Conservation (phyloP, 2,329 filamentous ascomycete genomes). For the Arthroderma sp. region DNA sequence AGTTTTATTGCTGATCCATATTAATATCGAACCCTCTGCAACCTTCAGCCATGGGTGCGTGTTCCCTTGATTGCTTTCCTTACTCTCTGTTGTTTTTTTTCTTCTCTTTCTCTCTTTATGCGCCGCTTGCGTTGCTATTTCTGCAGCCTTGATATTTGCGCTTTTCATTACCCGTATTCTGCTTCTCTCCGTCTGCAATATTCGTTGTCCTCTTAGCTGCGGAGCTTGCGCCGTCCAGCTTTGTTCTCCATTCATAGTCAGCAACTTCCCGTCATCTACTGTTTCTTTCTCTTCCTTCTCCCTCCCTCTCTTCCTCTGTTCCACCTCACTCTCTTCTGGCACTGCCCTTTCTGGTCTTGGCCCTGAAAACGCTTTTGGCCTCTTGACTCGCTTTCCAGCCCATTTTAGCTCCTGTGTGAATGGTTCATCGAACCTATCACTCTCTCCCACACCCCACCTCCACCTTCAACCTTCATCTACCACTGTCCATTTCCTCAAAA, state of each 20-base stretch:
- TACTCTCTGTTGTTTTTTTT: conserved; percentile 3
- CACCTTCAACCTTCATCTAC: not conserved
- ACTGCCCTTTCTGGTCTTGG: too few species aligned
- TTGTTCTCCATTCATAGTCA: too few species aligned
- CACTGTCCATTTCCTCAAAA: not conserved
- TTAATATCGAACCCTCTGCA: conserved; percentile 3
- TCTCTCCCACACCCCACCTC: not conserved
- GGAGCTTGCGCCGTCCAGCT: too few species aligned
- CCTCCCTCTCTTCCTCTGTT: not conserved
- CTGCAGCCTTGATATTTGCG: conserved; percentile 4
- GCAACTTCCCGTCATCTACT: too few species aligned
- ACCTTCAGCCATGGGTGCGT: conserved; percentile 13
- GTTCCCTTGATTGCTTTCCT: conserved; percentile 3
- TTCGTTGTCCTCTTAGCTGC: too few species aligned
- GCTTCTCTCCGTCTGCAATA: too few species aligned
- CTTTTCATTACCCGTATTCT: not conserved
- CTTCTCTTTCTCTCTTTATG: conserved; percentile 2
- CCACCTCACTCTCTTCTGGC: not conserved
- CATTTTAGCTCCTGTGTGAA: too few species aligned
- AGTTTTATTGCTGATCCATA: conserved; percentile 9
- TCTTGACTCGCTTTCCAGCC: too few species aligned
- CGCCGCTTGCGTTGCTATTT: too few species aligned
- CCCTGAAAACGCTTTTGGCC: too few species aligned
- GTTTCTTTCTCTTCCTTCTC: conserved; percentile 5
- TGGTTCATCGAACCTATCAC: not conserved